Base-by-base conservation (phyloP, 129 eudicot genomes). In the Helichrysum umbraculigerum region DNA sequence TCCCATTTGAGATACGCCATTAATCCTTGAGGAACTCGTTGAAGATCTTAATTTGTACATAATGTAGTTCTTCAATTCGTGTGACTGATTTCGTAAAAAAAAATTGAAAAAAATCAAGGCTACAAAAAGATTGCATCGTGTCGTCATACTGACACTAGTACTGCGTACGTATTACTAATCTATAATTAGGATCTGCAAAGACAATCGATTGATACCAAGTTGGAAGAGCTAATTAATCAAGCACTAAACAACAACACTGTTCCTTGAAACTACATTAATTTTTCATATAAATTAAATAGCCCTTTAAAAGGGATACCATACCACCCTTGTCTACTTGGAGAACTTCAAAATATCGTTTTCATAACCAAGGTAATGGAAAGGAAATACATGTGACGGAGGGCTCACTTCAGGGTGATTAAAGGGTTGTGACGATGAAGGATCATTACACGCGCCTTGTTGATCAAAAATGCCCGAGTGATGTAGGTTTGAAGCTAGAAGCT, bases 401-500 rank as follows among this genome's bases (percentile, higher is more conserved):
- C 59, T 47, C 72, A 86, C 86, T 67, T 76, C 77, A 35, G 85
- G 73, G 54, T 75, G 61, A 68, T 81, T 81, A 63, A 78, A 73
- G 33, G 70, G 83, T 56, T 81, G 90, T 29, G 85, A 84, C 17
- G 80, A 75, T 61, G 86, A 76, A 56, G 74, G 80, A 41, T 79
- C 81, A 28, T 78, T 74, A 42, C 57, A 51, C 65, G 78, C 81
- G 33, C 74, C 68, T 73, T 84, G 90, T 12, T 89, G 76, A 81
- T 76, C 81, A 50, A 81, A 76, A 68, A 80, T 33, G 5, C 71
- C 83, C 25, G 70, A 12, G 50, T 72, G 85, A 77, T 84, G 85
- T 44, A 85, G 96, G 72, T 90, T 85, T 1, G 91, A 77, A 25
- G 90, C 87, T 41, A 93, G 79, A 30, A 93, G 88, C 89, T 93